Percentiles rank a stretch among this genome's conserved stretches.
These are phyloP conservation scores for Petasospora fabianii DNA, from an alignment of 1,139 yeast genomes.

Conservation along the genomic window DNA sequence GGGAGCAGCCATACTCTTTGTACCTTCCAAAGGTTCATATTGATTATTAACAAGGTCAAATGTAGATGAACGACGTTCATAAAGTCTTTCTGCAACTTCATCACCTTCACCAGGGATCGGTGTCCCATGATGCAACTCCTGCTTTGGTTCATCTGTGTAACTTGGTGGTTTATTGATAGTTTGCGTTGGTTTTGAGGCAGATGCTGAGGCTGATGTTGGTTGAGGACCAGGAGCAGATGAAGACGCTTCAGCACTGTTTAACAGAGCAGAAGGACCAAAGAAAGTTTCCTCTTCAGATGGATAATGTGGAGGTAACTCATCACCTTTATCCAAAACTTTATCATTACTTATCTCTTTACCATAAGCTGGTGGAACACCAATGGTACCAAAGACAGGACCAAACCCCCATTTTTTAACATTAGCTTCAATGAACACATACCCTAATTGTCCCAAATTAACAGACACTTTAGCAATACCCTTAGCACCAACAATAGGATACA, in stretches of 20 bases:
- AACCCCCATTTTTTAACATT: conserved; percentile 91
- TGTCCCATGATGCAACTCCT: neutral
- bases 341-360: conserved; percentile 48
- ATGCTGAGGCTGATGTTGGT: neutral
- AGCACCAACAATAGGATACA: conserved; percentile 81
- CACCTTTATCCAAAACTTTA: conserved; percentile 65
- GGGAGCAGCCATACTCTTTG: neutral
- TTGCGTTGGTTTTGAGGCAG: conserved; percentile 9
- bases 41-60: conserved; percentile 20
- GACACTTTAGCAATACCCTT: conserved; percentile 58
- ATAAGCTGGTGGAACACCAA: conserved; percentile 77
- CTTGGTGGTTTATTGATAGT: conserved; percentile 24
- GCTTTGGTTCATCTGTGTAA: conserved; percentile 25
- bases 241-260: conserved; percentile 5
- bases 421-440: conserved; percentile 87
- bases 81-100: conserved; percentile 19
- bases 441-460: conserved; percentile 79
- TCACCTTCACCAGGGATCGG: neutral
- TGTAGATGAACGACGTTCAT: conserved; percentile 25
- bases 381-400: conserved; percentile 68
- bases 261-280: conserved; percentile 43
- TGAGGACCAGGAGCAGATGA: conserved; percentile 1
- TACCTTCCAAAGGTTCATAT: neutral
- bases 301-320: conserved; percentile 66
- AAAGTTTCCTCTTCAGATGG: conserved; percentile 62